A percentile compares a stretch with the other conserved stretches of the same genome.
Conservation (phyloP, 306 rosid species). For the Urtica urens region DNA sequence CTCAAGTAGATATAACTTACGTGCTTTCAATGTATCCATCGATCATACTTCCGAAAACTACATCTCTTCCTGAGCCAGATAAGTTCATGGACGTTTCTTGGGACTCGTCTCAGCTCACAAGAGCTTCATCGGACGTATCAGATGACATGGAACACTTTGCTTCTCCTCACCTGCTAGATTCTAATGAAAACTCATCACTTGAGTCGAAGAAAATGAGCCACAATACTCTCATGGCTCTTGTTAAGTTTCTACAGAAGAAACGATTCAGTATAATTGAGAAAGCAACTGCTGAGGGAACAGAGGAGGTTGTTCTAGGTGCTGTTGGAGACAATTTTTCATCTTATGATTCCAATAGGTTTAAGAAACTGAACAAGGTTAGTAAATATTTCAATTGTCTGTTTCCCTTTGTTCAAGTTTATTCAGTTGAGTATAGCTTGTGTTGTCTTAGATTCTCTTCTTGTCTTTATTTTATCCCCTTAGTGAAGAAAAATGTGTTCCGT, state of each 20-base stretch:
- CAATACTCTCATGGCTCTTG: constrained; percentile 94
- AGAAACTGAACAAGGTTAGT: constrained; percentile 72
- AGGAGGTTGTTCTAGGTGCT: constrained; percentile 87
- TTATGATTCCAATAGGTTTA: constrained; percentile 43
- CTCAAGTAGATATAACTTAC: constrained; percentile 81
- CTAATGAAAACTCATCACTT: constrained; percentile 54
- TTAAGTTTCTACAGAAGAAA: constrained; percentile 86
- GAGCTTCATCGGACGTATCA: constrained; percentile 73
- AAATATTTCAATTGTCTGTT: not conserved
- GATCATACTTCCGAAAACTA: constrained; percentile 72
- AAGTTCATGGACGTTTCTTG: constrained; percentile 50
- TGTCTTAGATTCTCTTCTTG: not conserved
- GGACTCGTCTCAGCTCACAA: constrained; percentile 56
- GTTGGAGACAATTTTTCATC: constrained; percentile 62
- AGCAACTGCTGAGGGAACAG: constrained; percentile 97
- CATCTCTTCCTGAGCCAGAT: constrained; percentile 54
- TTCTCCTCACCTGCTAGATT: constrained; percentile 35
- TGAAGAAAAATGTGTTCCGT: no score
- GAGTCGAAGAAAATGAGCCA: constrained; percentile 85
- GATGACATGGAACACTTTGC: constrained; percentile 67
- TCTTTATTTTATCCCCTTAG: not conserved
- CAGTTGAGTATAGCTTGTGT: not conserved
- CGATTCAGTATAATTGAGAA: constrained; percentile 66
- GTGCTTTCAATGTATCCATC: constrained; percentile 85
- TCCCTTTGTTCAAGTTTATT: not conserved